Conservation (phyloP, 179 eudicot species). For the Silene vulgaris region DNA sequence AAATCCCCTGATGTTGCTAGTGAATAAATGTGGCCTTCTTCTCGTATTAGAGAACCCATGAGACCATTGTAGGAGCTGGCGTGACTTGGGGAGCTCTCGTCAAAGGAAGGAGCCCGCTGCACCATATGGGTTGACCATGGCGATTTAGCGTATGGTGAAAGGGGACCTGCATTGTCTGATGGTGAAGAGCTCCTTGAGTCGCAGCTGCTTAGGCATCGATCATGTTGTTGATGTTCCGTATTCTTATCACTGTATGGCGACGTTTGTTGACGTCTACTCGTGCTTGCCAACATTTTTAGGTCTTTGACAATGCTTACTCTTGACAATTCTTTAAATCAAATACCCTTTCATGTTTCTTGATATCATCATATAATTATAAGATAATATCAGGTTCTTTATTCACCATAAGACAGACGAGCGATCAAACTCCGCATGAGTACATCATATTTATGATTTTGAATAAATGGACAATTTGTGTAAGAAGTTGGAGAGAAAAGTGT, state of each 20-base stretch:
- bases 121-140: constrained; percentile 56
- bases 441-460: background rate
- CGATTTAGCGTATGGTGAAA: constrained; percentile 43
- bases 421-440: background rate
- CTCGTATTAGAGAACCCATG: constrained; percentile 76
- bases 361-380: no score
- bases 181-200: constrained; percentile 25
- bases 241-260: background rate
- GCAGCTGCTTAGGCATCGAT: background rate
- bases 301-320: background rate
- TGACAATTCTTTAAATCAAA: background rate
- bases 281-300: constrained; percentile 15
- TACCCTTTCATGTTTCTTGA: background rate
- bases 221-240: constrained; percentile 34
- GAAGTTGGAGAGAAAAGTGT: background rate
- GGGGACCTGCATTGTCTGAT: constrained; percentile 14
- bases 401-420: background rate
- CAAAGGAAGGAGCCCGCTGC: background rate
- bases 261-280: background rate
- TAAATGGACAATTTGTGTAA: background rate
- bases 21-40: constrained; percentile 85
- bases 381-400: no score
- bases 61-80: constrained; percentile 47
- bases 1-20: constrained; percentile 67
- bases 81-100: background rate